Base-by-base conservation (phyloP, 371 early-diverging fungal genomes). In the Mucor lusitanicus region DNA sequence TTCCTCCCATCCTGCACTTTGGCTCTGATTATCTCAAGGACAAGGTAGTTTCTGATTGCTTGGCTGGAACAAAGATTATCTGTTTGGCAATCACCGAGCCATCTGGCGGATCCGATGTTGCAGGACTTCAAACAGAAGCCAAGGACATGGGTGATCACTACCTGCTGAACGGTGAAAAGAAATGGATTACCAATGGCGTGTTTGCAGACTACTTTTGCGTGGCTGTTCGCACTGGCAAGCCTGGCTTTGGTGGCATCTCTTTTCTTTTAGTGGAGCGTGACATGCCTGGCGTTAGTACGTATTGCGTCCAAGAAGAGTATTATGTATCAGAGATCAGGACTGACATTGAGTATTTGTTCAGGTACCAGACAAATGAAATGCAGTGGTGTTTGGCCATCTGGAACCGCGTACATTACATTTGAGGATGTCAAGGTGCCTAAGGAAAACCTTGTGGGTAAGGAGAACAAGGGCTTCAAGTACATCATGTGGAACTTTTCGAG, bases 391-490 rank as follows among this genome's bases (percentile, higher is more conserved):
- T 93, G 93, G 95, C 88, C 92, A 8, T 87, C 89, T 27, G 95
- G 95, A 55, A 89, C 90, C 1, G 85, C 86, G n/a, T 89, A 88
- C 59, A 78, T 90, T 65, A 90, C 89, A 19, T 86, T 89, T 77
- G 91, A 92, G 19, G 92, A 94, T 75, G 93, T 94, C 55, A 82
- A 88, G 64, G 94, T 94, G 1, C 95, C 95, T 42, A 88, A 85
- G 42, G 81, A 82, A 63, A 93, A 94, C 71, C 32, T 94, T 59
- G 86, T 94, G 73, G 95, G 95, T 23, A 86, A 92, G 71, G 92
- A 91, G 70, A 93, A 94, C 84, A 86, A 88, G 21, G 95, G 94
- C 2, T 94, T 94, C 87, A 93, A 93, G 77, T 88, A 83, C 59
- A 88, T 88, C 37, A 86, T 87, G 85, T 69, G 79, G 62, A 89